Conservation (phyloP, 2,329 filamentous ascomycete species). For the Diaporthe ilicicola region DNA sequence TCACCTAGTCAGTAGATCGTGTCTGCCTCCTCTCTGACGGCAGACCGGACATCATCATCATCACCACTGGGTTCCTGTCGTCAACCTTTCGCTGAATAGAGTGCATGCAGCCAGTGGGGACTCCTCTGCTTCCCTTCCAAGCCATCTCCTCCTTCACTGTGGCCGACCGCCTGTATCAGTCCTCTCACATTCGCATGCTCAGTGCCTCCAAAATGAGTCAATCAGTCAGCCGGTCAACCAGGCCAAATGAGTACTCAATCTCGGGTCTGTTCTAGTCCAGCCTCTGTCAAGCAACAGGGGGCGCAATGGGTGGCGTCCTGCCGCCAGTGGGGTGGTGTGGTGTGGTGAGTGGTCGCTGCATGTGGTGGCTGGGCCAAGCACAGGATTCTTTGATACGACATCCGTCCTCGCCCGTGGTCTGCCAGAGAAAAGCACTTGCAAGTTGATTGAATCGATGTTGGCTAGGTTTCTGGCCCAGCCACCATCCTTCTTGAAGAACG, state of each 20-base stretch:
- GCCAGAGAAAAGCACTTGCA: background rate
- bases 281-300: background rate
- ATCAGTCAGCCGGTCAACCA: background rate
- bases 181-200: background rate
- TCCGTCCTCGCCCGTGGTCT: background rate
- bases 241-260: no score
- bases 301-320: background rate
- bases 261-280: background rate
- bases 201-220: background rate
- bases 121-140: background rate
- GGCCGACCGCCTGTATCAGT: background rate
- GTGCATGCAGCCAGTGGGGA: no score
- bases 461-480: background rate
- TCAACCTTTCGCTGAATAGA: no score
- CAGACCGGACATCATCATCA: no score
- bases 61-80: no score
- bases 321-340: background rate
- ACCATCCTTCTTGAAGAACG: background rate
- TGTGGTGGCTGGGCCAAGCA: background rate
- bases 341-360: no score
- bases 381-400: background rate
- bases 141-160: background rate
- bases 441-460: background rate
- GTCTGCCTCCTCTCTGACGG: no score
- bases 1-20: no score